These are phyloP conservation scores for Glycyrrhiza uralensis DNA, from an alignment of 306 rosid species.

Conservation along the genomic window DNA sequence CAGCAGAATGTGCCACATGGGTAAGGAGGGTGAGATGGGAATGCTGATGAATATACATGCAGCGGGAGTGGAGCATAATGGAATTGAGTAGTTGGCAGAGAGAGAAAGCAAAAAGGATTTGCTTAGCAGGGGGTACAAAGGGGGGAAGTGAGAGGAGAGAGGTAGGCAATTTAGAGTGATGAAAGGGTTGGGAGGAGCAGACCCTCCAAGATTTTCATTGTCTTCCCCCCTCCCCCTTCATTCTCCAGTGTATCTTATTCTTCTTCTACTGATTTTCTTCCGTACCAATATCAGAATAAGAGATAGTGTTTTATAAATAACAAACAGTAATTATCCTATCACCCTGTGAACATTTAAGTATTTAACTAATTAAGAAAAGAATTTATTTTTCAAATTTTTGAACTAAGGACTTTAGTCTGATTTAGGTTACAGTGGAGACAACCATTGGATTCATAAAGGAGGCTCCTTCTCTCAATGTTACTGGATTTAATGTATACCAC, in stretches of 20 bases:
- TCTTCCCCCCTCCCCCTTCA: not conserved
- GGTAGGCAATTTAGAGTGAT: not conserved
- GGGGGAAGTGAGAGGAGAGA: not conserved
- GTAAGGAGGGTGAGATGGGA: not conserved
- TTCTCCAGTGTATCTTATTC: not conserved
- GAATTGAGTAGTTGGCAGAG: not conserved
- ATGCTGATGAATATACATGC: not conserved
- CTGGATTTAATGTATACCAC: constrained; percentile 86
- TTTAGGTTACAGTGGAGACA: constrained; percentile 55
- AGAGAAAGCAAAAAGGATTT: not conserved
- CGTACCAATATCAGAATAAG: not conserved
- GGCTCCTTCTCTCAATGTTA: constrained; percentile 53
- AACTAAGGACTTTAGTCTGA: constrained; percentile 22
- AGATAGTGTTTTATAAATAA: not conserved
- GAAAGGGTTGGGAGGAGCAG: not conserved
- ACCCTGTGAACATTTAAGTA: not conserved
- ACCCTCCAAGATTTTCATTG: not conserved
- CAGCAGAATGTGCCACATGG: not conserved
- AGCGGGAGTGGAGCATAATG: not conserved
- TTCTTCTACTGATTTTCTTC: not conserved
- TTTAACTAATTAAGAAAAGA: not conserved
- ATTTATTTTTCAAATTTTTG: not conserved
- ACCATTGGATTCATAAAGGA: constrained; percentile 84
- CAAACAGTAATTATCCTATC: not conserved
- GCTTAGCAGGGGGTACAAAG: not conserved